Evolutionary conservation across 768 basidiomycete genomes (phyloP), one percentile per base, ranked within the genome.

Genomic region (Solioccasus polychromus): DNA sequence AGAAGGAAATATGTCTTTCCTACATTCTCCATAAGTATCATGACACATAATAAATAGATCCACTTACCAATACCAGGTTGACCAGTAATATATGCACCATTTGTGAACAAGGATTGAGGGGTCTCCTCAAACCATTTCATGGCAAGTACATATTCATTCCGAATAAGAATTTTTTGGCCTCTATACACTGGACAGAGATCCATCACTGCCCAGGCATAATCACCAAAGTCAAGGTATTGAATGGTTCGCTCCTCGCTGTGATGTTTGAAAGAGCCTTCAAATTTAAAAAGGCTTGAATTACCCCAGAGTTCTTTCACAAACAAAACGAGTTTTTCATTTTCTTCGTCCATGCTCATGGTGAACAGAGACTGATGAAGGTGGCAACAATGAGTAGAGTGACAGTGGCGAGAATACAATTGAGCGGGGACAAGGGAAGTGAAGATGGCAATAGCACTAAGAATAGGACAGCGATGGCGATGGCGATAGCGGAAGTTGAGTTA

Each of bases 1-100:
- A n/a, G n/a, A n/a, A n/a, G n/a, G n/a, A n/a, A n/a, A n/a, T n/a
- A n/a, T n/a, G n/a, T n/a, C n/a, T n/a, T n/a, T n/a, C n/a, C n/a
- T n/a, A n/a, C n/a, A n/a, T n/a, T n/a, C n/a, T n/a, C n/a, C n/a
- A n/a, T n/a, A n/a, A n/a, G n/a, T n/a, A n/a, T n/a, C n/a, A 47
- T 14, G 38, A 10, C 2, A n/a, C 39, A 9, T 51, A 50, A 22
- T 15, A 15, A 24, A 19, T n/a, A 20, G 29, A 25, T 47, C n/a
- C n/a, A n/a, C 42, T 43, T 38, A 48, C 47, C 47, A 24, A 48
- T 48, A 17, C 47, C 35, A 6, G 47, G 47, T 28, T 46, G 45
- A 1, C 38, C 45, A 38, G 29, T 40, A 23, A 45, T 32, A 39
- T 15, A 40, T 41, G 12, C 41, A 40, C 12, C 47, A 28, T 2